Evolutionary conservation across 2,329 filamentous ascomycete genomes (phyloP).

Genomic region (Calonectria hongkongensis): DNA sequence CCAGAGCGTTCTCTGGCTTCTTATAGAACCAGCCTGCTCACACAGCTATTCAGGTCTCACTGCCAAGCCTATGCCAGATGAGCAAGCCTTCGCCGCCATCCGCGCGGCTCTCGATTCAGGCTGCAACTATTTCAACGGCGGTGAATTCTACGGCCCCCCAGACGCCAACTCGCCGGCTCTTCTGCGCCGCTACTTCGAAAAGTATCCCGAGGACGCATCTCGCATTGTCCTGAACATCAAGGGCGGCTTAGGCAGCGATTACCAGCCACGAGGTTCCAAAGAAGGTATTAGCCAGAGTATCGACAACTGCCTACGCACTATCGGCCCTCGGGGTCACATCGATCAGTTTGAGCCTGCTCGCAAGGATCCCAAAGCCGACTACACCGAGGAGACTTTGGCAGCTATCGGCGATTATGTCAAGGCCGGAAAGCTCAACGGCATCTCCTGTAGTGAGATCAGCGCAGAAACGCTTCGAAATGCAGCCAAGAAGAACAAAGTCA

Average conservation of each 20-base stretch:
- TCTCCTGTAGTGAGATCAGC: constrained; percentile 68
- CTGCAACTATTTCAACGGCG: constrained; percentile 72
- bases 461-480: constrained; percentile 67
- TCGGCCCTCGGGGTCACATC: constrained; percentile 66
- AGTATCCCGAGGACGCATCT: constrained; percentile 75
- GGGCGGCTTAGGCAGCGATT: constrained; percentile 66
- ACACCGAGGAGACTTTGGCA: constrained; percentile 65
- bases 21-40: constrained; percentile 9
- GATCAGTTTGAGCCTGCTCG: constrained; percentile 76
- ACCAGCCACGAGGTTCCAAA: constrained; percentile 68
- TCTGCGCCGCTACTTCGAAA: constrained; percentile 75
- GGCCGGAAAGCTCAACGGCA: constrained; percentile 67
- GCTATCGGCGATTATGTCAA: constrained; percentile 67
- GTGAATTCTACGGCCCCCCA: constrained; percentile 76
- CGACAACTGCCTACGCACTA: constrained; percentile 68
- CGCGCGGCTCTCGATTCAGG: constrained; percentile 67
- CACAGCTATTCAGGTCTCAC: constrained; percentile 47
- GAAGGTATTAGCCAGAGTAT: constrained; percentile 72
- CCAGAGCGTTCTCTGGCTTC: neutral
- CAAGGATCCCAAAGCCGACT: constrained; percentile 71
- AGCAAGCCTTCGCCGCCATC: constrained; percentile 71
- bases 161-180: constrained; percentile 73
- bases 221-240: constrained; percentile 78
- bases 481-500: constrained; percentile 63
- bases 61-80: constrained; percentile 48